A percentile compares a stretch with the other conserved stretches of the same genome.
Evolutionary conservation across 305 asterid species (phyloP).

Genomic region (Fraxinus greggii): DNA sequence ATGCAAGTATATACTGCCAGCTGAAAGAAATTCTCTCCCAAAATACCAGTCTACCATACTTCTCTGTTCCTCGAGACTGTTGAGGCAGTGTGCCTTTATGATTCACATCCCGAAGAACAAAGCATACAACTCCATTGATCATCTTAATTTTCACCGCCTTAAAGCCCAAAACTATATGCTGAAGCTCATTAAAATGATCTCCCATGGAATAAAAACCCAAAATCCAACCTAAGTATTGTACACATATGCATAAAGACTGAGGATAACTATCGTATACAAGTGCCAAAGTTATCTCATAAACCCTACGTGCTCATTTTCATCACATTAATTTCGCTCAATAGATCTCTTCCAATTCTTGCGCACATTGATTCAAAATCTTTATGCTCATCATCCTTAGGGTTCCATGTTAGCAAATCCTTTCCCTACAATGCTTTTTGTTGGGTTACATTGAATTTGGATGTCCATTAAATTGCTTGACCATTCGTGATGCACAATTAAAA

Average conservation of each 20-base stretch:
- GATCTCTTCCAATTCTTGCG: neutral
- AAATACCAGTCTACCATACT: neutral
- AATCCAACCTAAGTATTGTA: neutral
- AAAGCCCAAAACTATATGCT: neutral
- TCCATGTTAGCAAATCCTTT: neutral
- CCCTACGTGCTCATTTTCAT: neutral
- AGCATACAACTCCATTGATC: neutral
- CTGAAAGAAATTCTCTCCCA: neutral
- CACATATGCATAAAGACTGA: neutral
- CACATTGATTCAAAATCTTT: neutral
- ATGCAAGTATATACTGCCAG: neutral
- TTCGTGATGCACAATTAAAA: neutral
- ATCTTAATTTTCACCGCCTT: neutral
- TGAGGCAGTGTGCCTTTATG: neutral
- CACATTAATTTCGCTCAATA: neutral
- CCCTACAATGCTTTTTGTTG: neutral
- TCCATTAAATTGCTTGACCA: neutral
- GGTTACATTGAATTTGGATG: neutral
- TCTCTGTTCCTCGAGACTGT: neutral
- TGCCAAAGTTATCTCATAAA: neutral
- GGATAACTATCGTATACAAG: neutral
- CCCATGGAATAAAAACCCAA: neutral
- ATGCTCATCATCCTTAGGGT: neutral
- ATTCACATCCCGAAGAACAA: neutral
- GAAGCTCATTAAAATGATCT: neutral